phyloP scores from a whole-genome alignment of 495 filamentous ascomycete genomes.

The Collariella sp. region DNA sequence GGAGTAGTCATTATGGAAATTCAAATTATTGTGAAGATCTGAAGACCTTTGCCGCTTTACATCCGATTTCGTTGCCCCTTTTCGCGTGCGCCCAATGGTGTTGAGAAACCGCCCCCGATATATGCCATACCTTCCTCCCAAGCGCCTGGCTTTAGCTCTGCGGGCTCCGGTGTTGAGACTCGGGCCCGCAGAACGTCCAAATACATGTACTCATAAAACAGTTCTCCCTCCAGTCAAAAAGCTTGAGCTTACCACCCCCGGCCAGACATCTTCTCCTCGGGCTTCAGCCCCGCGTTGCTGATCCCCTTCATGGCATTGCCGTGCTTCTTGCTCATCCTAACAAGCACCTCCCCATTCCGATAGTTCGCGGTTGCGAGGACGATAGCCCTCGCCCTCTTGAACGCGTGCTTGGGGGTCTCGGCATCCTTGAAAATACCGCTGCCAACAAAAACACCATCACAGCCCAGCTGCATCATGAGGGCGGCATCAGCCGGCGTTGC shows the following conservation, averaged over 20 bases:
- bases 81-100: no score
- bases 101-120: no score
- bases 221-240: no score
- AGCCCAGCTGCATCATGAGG: constrained; percentile 98
- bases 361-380: constrained; percentile 89
- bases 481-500: constrained; percentile 95
- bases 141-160: no score
- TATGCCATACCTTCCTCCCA: no score
- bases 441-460: constrained; percentile 96
- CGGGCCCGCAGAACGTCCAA: neutral
- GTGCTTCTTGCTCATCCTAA: constrained; percentile 75
- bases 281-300: constrained; percentile 64
- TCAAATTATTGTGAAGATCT: no score
- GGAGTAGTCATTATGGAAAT: no score
- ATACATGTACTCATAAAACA: neutral
- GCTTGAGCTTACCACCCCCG: constrained; percentile 78
- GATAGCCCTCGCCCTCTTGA: constrained; percentile 82
- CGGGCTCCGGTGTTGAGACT: constrained; percentile 12
- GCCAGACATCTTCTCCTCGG: constrained; percentile 72
- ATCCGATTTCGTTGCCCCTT: no score
- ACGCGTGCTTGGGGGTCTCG: constrained; percentile 61
- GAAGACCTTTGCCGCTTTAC: no score
- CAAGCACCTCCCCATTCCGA: constrained; percentile 76
- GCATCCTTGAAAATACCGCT: constrained; percentile 86
- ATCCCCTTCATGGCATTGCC: constrained; percentile 96